Percentiles rank a stretch among this genome's conserved stretches.
These are phyloP conservation scores for Chlorella ohadii DNA, from an alignment of 139 green algal species.

Conservation along the genomic window DNA sequence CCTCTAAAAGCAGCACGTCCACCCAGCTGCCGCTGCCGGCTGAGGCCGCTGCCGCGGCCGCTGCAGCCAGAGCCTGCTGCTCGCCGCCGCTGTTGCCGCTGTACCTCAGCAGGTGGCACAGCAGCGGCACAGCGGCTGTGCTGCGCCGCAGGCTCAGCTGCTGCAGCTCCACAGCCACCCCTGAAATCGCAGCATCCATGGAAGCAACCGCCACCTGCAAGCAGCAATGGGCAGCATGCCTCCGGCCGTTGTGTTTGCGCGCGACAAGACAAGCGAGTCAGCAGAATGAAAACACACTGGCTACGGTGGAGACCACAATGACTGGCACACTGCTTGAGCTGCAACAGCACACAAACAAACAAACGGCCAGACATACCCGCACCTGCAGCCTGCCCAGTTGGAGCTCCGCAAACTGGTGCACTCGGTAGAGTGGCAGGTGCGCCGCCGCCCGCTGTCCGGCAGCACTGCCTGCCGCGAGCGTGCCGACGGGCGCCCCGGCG, in stretches of 20 bases:
- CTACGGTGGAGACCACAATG: too few species aligned
- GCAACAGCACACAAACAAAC: too few species aligned
- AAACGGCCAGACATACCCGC: not conserved
- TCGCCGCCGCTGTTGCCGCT: not conserved
- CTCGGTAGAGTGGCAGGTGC: not conserved
- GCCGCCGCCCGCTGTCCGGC: not conserved
- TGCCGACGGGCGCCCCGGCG: not conserved
- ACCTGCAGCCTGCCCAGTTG: not conserved
- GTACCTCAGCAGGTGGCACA: not conserved
- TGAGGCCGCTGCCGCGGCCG: not conserved
- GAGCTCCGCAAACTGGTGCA: conserved; percentile 28
- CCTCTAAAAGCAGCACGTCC: conserved; percentile 12
- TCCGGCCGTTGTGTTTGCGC: too few species aligned
- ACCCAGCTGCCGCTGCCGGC: conserved; percentile 29
- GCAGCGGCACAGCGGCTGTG: not conserved
- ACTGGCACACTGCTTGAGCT: too few species aligned
- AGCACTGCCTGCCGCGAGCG: not conserved
- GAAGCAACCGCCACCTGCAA: conserved; percentile 16
- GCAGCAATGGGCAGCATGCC: too few species aligned
- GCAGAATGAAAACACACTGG: too few species aligned
- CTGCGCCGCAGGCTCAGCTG: conserved; percentile 21
- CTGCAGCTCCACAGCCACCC: conserved; percentile 10
- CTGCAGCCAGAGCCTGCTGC: not conserved
- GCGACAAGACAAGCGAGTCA: too few species aligned
- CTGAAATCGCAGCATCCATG: not conserved